Conservation (phyloP, 106 monocot species). For the Apostasia ramifera region DNA sequence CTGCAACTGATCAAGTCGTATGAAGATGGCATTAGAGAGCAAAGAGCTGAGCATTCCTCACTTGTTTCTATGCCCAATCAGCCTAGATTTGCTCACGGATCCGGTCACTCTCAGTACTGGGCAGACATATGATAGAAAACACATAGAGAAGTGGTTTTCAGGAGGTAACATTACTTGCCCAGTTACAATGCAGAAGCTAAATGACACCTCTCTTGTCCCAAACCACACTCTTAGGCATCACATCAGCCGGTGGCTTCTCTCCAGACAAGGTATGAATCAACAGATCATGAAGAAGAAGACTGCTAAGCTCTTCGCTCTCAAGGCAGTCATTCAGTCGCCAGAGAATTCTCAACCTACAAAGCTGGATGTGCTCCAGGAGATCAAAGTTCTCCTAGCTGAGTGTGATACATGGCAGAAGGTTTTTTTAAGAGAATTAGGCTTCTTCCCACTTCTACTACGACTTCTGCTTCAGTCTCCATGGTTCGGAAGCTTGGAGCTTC, state of each 20-base stretch:
- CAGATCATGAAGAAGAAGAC: not conserved
- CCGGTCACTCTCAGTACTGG: conserved; percentile 17
- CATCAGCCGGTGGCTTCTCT: conserved; percentile 3
- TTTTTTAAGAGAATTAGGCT: conserved; percentile 2
- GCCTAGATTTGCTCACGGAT: conserved; percentile 16
- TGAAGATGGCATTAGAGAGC: too few species aligned
- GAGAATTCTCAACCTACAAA: not conserved
- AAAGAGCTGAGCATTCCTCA: conserved; percentile 6
- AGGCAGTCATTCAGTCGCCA: not conserved
- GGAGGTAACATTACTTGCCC: conserved; percentile 16
- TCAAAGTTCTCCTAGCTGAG: not conserved
- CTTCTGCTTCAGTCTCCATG: conserved; percentile 3
- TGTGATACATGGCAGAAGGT: not conserved
- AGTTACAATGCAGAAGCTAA: conserved; percentile 14
- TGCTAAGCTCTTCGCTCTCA: not conserved
- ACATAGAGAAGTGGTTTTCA: conserved; percentile 14
- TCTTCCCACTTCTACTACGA: conserved; percentile 1
- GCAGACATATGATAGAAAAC: conserved; percentile 7
- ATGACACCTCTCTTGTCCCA: conserved; percentile 6
- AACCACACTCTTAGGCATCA: conserved; percentile 10
- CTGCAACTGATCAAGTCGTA: too few species aligned
- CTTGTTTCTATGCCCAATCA: conserved; percentile 12
- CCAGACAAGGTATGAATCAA: not conserved
- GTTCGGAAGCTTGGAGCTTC: not conserved
- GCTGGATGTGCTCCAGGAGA: conserved; percentile 2